A percentile compares a stretch with the other conserved stretches of the same genome.
Conservation (phyloP, 345 rosid genomes). For the Erucastrum elatum region DNA sequence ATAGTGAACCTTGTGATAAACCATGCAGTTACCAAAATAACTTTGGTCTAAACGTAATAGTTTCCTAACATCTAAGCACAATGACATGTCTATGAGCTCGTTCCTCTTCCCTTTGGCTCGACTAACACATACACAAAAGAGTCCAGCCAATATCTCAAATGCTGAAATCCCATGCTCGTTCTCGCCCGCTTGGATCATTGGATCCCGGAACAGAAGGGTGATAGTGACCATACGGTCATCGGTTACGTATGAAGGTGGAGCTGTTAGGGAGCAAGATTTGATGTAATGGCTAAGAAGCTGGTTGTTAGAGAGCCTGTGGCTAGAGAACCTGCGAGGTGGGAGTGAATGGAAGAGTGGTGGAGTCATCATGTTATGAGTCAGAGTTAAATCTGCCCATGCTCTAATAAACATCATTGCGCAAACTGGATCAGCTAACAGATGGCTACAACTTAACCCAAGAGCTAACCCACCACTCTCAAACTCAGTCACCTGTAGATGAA, state of each 20-base stretch:
- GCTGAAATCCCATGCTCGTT: constrained; percentile 31
- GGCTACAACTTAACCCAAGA: constrained; percentile 70
- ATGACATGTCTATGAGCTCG: constrained; percentile 49
- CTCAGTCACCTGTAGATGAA: constrained; percentile 59
- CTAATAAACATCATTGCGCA: constrained; percentile 57
- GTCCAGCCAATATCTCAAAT: constrained; percentile 55
- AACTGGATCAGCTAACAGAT: constrained; percentile 62
- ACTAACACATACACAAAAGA: constrained; percentile 64
- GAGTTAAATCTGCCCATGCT: constrained; percentile 72
- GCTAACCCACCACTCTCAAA: constrained; percentile 78
- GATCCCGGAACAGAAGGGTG: constrained; percentile 47
- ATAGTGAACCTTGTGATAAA: constrained; percentile 44
- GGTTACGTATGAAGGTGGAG: not conserved
- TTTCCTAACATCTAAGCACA: constrained; percentile 58
- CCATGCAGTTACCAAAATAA: constrained; percentile 73
- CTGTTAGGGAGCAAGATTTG: constrained; percentile 24
- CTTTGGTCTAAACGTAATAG: constrained; percentile 49
- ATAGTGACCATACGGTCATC: constrained; percentile 37
- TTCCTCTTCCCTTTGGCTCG: constrained; percentile 42
- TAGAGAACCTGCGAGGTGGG: constrained; percentile 40
- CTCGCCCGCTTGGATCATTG: constrained; percentile 37
- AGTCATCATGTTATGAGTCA: constrained; percentile 33
- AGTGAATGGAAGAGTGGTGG: constrained; percentile 57
- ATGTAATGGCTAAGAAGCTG: constrained; percentile 49
- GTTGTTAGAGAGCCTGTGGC: constrained; percentile 31